Base-by-base conservation (phyloP, 1,284 basidiomycete genomes). In the Sporisorium sorghi region DNA sequence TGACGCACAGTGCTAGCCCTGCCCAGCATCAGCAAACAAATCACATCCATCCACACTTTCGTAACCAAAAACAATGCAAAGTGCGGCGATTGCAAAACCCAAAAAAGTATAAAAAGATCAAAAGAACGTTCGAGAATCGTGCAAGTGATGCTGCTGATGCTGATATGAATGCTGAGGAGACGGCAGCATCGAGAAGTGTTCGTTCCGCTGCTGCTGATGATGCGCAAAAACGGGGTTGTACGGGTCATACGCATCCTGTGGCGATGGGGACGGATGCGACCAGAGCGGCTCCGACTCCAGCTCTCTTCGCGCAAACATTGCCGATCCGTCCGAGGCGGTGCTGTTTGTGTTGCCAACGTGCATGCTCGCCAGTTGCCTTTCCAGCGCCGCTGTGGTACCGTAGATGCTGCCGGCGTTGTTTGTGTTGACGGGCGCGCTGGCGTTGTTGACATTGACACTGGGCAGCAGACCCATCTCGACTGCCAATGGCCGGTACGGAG, bases 401-500 rank as follows among this genome's bases (percentile, higher is more conserved):
- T 28, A 17, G 24, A 6, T 42, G 39, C 11, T 26, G 6, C 9
- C n/a, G n/a, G n/a, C n/a, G n/a, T n/a, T 35, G 5, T 24, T 24
- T 19, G 17, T 37, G 15, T 24, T 24, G 14, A 35, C 11, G 7
- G 37, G 30, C 3, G 42, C 4, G 21, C n/a, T 28, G 2, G 44
- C 53, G 23, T 43, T 50, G 3, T 9, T 1, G 21, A 47, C 21
- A 14, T 35, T 15, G 32, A 24, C 23, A 21, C 17, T 10, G 26
- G 17, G 30, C 4, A 72, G 23, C 33, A 97, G 86, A 12, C 94
- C 94, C 72, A 97, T 93, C 86, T 96, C 94, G 85, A 97, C 93
- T 60, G 96, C 93, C 50, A 97, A 87, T 56, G 93, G 89, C 65
- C 94, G 90, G 83, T 97, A 97, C n/a, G 94, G 84, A 12, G 85